A percentile compares a stretch with the other conserved stretches of the same genome.
Evolutionary conservation across 2,329 filamentous ascomycete genomes (phyloP).

Genomic region (Alternaria sp.): DNA sequence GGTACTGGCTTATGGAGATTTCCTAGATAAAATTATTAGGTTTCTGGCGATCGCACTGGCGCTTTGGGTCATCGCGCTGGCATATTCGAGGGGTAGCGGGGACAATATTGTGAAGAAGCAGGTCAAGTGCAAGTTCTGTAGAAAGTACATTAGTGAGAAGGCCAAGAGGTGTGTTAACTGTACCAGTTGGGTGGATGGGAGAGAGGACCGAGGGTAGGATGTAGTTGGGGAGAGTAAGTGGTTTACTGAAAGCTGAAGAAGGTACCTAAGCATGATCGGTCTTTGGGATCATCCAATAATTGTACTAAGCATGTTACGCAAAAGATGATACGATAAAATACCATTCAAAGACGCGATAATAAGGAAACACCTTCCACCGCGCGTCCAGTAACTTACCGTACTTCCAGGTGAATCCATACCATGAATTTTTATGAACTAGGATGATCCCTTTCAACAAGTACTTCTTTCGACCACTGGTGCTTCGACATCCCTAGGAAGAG

Average conservation of each 20-base stretch:
- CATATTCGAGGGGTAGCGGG: conserved; percentile 68
- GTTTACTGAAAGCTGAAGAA: neutral
- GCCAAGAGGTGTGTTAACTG: conserved; percentile 66
- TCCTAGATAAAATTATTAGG: conserved; percentile 70
- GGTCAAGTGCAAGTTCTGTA: conserved; percentile 73
- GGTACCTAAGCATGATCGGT: neutral
- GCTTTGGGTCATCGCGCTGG: conserved; percentile 69
- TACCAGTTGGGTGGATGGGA: conserved; percentile 65
- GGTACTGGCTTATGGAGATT: conserved; percentile 75
- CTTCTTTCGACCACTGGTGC: too few relatives aligned
- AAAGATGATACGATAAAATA: neutral
- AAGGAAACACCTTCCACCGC: neutral
- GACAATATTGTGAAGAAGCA: conserved; percentile 76
- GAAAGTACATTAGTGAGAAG: conserved; percentile 69
- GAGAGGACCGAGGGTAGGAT: conserved; percentile 53
- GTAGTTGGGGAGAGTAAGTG: neutral
- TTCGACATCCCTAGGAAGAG: too few relatives aligned
- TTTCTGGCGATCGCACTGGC: conserved; percentile 72
- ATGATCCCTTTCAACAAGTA: too few relatives aligned
- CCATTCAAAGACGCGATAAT: neutral
- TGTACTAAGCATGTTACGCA: neutral
- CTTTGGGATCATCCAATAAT: neutral
- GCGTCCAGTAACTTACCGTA: too few relatives aligned
- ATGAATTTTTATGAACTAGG: too few relatives aligned
- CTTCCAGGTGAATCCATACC: too few relatives aligned